A percentile compares a stretch with the other conserved stretches of the same genome.
These are phyloP conservation scores for Termitomyces sp. DNA, from an alignment of 768 basidiomycete genomes.

Conservation along the genomic window DNA sequence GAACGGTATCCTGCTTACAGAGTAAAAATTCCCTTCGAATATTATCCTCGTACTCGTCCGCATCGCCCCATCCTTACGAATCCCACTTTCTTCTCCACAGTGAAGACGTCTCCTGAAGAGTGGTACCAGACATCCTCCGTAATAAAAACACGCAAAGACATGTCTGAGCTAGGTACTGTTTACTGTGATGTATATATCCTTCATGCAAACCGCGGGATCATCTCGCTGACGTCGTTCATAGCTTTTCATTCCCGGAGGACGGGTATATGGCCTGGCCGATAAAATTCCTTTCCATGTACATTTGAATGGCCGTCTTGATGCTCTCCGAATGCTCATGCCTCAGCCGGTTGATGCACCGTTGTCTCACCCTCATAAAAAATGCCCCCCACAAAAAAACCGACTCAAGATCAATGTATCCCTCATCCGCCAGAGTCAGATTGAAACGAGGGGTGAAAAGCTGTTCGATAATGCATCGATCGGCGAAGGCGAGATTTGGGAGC, in stretches of 20 bases:
- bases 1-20: slow-evolving; percentile 24
- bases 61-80: slow-evolving; percentile 46
- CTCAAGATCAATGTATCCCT: slow-evolving; percentile 45
- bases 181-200: not conserved
- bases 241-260: slow-evolving; percentile 59
- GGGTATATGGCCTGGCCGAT: slow-evolving; percentile 51
- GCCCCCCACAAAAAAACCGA: slow-evolving; percentile 2
- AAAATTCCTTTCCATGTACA: slow-evolving; percentile 66
- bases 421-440: slow-evolving; percentile 44
- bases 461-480: slow-evolving; percentile 41
- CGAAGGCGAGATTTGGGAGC: slow-evolving; percentile 45
- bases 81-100: slow-evolving; percentile 48
- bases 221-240: slow-evolving; percentile 19
- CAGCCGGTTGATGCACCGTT: slow-evolving; percentile 8
- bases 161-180: not conserved
- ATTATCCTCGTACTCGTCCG: slow-evolving; percentile 52
- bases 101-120: slow-evolving; percentile 65
- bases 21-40: slow-evolving; percentile 45
- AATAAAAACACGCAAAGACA: not conserved
- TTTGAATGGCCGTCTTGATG: slow-evolving; percentile 41
- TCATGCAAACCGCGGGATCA: not conserved
- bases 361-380: slow-evolving; percentile 16
- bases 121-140: slow-evolving; percentile 43
- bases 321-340: slow-evolving; percentile 40
- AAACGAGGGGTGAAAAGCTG: slow-evolving; percentile 29